Base-by-base conservation (phyloP, 129 eudicot genomes). In the Tagetes patula region DNA sequence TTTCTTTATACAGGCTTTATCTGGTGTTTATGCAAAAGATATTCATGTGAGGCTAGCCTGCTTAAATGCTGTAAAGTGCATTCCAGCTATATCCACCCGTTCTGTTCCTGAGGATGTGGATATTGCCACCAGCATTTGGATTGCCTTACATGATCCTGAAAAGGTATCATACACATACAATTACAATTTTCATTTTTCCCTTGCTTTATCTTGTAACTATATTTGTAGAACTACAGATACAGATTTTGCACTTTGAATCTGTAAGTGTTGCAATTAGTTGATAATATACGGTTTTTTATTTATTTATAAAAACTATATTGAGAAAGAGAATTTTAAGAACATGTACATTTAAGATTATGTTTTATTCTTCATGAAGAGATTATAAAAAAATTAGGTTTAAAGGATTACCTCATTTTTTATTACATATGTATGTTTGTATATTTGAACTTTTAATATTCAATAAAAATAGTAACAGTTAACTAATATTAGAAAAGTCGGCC, bases 21-120 rank as follows among this genome's bases (percentile, higher is more conserved):
- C 71, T 76, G 99, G 99, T 59, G 79, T 95, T 64, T 95, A 95
- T 95, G 99, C 99, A 7, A 95, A 95, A 89, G 99, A 87, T 45
- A 74, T 85, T 67, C 97, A 88, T 85, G 99, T 95, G 31, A 85
- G 99, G 82, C 70, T 91, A 85, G 96, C 97, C 52, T 95, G 99
- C 87, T 87, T 94, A 55, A 91, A 86, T 84, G 99, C 97, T 72
- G 87, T 84, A 32, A 95, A 91, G 71, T 95, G 97, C 85, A 91
- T 91, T 79, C 99, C 99, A 58, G 94, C 99, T 69, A 87, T 95
- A 65, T 77, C 97, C 60, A 82, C 87, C 63, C 91, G 93, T 65
- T 77, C 95, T 47, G 82, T 95, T 73, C 90, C 96, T 63, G 80
- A 85, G 79, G 76, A 85, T 88, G 91, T 86, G 31, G 96, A 88